Evolutionary conservation across 1,284 basidiomycete genomes (phyloP).

Genomic region (Malassezia pachydermatis): DNA sequence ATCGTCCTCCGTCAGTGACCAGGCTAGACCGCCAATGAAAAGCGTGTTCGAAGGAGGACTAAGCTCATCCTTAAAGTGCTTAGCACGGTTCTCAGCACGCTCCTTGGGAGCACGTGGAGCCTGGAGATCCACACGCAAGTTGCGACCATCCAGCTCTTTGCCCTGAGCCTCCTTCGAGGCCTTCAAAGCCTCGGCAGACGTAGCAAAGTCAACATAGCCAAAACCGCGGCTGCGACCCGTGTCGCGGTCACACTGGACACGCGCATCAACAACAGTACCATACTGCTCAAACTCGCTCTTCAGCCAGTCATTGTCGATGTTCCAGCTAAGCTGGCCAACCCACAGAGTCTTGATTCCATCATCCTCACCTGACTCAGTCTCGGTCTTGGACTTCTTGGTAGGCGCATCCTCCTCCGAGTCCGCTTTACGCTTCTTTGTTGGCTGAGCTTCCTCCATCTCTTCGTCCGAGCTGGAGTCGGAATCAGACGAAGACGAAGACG

Average conservation of each 20-base stretch:
- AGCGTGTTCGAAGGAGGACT: constrained; percentile 65
- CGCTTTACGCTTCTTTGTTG: constrained; percentile 68
- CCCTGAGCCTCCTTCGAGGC: constrained; percentile 62
- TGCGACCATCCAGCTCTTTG: constrained; percentile 79
- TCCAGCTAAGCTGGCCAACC: constrained; percentile 90
- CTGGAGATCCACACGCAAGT: constrained; percentile 75
- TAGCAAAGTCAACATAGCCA: constrained; percentile 80
- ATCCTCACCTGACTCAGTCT: constrained; percentile 45
- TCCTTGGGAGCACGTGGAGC: constrained; percentile 56
- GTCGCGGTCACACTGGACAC: constrained; percentile 82
- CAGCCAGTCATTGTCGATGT: constrained; percentile 93
- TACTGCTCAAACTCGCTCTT: constrained; percentile 77
- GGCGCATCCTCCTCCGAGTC: constrained; percentile 60
- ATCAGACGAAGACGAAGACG: constrained; percentile 16
- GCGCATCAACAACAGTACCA: constrained; percentile 76
- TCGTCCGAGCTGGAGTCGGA: constrained; percentile 24
- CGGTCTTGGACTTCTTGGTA: constrained; percentile 72
- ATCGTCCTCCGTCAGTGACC: constrained; percentile 66
- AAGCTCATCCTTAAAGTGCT: constrained; percentile 56
- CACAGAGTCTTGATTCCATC: constrained; percentile 65
- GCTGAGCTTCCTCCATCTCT: constrained; percentile 40
- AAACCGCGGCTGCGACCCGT: constrained; percentile 56
- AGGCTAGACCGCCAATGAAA: constrained; percentile 85
- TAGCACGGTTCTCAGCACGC: constrained; percentile 61
- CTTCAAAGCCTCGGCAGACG: constrained; percentile 52